phyloP scores from a whole-genome alignment of 164 flowering plant genomes.

The Taxillus chinensis region DNA sequence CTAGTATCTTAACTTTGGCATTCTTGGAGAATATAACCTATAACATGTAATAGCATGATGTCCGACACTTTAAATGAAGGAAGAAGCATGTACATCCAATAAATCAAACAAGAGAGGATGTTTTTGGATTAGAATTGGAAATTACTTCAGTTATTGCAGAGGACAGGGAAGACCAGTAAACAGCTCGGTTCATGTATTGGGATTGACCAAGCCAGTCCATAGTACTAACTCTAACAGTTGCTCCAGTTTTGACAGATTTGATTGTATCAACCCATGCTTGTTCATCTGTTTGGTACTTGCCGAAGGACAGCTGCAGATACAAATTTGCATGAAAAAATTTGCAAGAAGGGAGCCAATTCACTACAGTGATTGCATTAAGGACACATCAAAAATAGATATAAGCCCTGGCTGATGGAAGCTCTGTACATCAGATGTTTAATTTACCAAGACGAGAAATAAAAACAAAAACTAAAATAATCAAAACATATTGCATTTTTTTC shows the following conservation, averaged over 20 bases:
- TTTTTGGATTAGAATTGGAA: neutral
- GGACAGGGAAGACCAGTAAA: constrained; percentile 82
- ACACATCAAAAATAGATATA: too few relatives aligned
- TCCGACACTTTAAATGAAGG: neutral
- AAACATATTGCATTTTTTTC: too few relatives aligned
- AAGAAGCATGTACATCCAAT: neutral
- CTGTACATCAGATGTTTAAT: too few relatives aligned
- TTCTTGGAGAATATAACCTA: constrained; percentile 86
- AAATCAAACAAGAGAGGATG: too few relatives aligned
- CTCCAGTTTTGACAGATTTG: constrained; percentile 57
- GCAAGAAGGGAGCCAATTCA: too few relatives aligned
- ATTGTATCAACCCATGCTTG: constrained; percentile 92
- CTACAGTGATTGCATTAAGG: too few relatives aligned
- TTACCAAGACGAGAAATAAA: too few relatives aligned
- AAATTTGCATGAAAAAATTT: constrained; percentile 6
- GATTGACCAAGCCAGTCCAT: constrained; percentile 99
- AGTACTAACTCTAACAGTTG: constrained; percentile 64
- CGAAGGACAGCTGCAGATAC: constrained; percentile 70
- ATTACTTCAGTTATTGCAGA: constrained; percentile 83
- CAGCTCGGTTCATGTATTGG: constrained; percentile 38
- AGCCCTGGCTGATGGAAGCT: too few relatives aligned
- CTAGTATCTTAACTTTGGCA: constrained; percentile 75
- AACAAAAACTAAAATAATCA: too few relatives aligned
- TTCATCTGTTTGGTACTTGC: constrained; percentile 70
- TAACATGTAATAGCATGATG: neutral